A percentile compares a stretch with the other conserved stretches of the same genome.
Evolutionary conservation across 176 grass and related monocot genomes (phyloP).

Genomic region (Avena atlantica): DNA sequence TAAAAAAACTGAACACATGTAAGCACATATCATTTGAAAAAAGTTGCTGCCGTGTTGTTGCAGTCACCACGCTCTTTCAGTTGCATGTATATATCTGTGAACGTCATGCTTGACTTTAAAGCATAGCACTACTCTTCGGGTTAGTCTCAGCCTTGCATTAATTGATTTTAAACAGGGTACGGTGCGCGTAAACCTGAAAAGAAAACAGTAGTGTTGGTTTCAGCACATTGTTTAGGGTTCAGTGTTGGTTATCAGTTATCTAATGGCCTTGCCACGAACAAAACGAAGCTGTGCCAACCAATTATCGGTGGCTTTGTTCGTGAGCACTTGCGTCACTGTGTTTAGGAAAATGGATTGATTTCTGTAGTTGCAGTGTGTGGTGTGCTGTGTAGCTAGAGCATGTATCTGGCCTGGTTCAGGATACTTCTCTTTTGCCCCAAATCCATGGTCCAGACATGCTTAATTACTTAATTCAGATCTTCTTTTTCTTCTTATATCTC

Average conservation of each 20-base stretch:
- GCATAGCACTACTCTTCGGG: not conserved
- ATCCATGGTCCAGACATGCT: not conserved
- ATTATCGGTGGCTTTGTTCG: not conserved
- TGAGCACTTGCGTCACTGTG: not conserved
- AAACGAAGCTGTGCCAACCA: not conserved
- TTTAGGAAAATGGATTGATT: not conserved
- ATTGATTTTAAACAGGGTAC: not conserved
- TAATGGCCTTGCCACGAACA: not conserved
- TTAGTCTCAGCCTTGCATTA: not conserved
- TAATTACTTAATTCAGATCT: too few species aligned
- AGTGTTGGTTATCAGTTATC: not conserved
- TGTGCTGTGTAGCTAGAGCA: not conserved
- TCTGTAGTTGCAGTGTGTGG: not conserved
- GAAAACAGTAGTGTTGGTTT: not conserved
- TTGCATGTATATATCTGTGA: too few species aligned
- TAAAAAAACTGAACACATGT: not conserved
- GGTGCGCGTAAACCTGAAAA: not conserved
- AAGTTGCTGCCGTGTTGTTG: not conserved
- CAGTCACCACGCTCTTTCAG: too few species aligned
- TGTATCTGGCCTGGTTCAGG: not conserved
- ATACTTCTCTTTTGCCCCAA: not conserved
- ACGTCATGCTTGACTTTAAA: not conserved
- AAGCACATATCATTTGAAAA: not conserved
- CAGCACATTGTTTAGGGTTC: not conserved
- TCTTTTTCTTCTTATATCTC: not conserved